Evolutionary conservation across 2,329 filamentous ascomycete species (phyloP).

Genomic region (Penicillium sp.): DNA sequence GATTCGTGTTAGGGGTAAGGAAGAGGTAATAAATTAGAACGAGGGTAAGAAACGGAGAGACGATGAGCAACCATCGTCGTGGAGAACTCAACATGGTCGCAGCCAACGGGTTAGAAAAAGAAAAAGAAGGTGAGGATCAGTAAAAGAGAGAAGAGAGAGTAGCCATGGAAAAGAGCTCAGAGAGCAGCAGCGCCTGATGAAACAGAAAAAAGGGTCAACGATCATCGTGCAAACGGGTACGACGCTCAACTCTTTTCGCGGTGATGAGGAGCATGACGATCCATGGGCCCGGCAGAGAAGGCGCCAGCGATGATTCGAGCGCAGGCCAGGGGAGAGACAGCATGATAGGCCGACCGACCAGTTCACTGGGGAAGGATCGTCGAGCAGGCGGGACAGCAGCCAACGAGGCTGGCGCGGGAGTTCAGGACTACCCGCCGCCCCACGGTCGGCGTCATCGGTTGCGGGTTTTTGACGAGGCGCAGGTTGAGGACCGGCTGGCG

Average conservation of each 20-base stretch:
- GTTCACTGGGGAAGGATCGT: slow-evolving; percentile 19
- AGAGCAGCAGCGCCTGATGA: slow-evolving; percentile 7
- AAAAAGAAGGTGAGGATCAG: neutral
- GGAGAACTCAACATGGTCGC: slow-evolving; percentile 22
- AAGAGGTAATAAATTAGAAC: slow-evolving; percentile 19
- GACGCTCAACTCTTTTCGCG: neutral
- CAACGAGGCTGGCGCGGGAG: slow-evolving; percentile 18
- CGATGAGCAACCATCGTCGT: slow-evolving; percentile 25
- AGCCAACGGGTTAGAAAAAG: neutral
- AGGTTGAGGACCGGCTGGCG: slow-evolving; percentile 20
- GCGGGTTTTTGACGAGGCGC: slow-evolving; percentile 12
- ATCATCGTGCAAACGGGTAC: slow-evolving; percentile 8
- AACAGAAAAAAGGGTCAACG: slow-evolving; percentile 12
- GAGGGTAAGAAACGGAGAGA: slow-evolving; percentile 22
- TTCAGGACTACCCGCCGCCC: slow-evolving; percentile 15
- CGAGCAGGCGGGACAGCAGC: slow-evolving; percentile 23
- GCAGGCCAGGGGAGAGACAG: slow-evolving; percentile 1
- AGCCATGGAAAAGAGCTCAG: slow-evolving; percentile 6
- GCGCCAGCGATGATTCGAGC: slow-evolving; percentile 13
- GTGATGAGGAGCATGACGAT: slow-evolving; percentile 11
- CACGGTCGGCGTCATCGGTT: slow-evolving; percentile 25
- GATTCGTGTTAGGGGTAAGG: slow-evolving; percentile 7
- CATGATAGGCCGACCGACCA: slow-evolving; percentile 17
- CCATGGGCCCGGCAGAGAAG: slow-evolving; percentile 12
- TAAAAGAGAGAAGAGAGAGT: neutral